These are phyloP conservation scores for Symbiodinium natans DNA, from an alignment of 73 alveolate genomes.

Conservation along the genomic window DNA sequence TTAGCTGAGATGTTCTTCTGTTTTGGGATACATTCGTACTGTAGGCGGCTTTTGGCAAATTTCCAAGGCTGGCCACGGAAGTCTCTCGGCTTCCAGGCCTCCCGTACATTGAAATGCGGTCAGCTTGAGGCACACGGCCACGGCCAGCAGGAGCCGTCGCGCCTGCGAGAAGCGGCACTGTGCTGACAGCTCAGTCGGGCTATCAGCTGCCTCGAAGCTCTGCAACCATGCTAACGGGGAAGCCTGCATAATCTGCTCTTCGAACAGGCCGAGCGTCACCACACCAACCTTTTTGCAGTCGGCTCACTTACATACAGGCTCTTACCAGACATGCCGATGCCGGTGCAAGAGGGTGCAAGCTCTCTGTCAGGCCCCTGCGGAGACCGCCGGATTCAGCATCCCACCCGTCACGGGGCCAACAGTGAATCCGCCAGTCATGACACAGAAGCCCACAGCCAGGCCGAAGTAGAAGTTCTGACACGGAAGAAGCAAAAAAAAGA, in stretches of 20 bases:
- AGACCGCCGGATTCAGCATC: conserved; percentile 90
- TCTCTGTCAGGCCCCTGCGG: conserved; percentile 13
- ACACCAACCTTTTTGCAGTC: not conserved
- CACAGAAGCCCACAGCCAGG: conserved; percentile 82
- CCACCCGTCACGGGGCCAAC: conserved; percentile 89
- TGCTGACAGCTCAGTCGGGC: not conserved
- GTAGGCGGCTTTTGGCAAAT: too few species aligned
- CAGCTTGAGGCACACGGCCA: conserved; percentile 36
- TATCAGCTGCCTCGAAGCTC: too few species aligned
- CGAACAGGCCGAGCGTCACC: not conserved
- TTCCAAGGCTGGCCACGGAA: too few species aligned
- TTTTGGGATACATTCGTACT: too few species aligned
- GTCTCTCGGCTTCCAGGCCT: conserved; percentile 11
- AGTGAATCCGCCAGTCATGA: conserved; percentile 79
- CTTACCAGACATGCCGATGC: too few species aligned
- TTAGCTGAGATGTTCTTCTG: too few species aligned
- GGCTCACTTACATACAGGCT: too few species aligned
- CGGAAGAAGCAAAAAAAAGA: not conserved
- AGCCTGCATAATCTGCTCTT: conserved; percentile 8
- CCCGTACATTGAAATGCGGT: conserved; percentile 74
- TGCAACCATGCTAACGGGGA: too few species aligned
- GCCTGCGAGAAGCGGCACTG: not conserved
- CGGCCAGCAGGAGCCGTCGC: not conserved
- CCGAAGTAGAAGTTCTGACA: conserved; percentile 91
- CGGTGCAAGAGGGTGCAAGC: too few species aligned